Evolutionary conservation across 192 early-diverging fungal genomes (phyloP).

Genomic region (Entomortierella chlamydospora): DNA sequence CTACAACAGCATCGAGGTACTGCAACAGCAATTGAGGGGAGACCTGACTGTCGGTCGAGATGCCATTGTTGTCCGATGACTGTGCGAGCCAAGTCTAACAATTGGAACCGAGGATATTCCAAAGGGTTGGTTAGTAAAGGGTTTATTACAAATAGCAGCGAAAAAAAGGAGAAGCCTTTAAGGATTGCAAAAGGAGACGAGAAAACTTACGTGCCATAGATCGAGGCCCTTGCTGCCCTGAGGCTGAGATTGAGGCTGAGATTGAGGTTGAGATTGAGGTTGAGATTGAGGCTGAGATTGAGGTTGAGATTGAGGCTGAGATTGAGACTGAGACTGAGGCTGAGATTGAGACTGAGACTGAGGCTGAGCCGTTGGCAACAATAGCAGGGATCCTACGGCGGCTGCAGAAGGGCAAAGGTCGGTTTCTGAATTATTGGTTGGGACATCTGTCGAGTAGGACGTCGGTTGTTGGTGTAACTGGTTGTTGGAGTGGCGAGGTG

Average conservation of each 20-base stretch:
- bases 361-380: background rate
- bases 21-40: background rate
- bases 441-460: background rate
- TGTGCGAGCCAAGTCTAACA: slow-evolving; percentile 7
- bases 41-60: background rate
- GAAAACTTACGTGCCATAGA: slow-evolving; percentile 29
- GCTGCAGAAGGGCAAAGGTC: background rate
- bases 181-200: too few relatives aligned
- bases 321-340: too few relatives aligned
- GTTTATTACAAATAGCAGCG: background rate
- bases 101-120: too few relatives aligned
- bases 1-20: slow-evolving; percentile 11
- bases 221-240: slow-evolving; percentile 5
- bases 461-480: background rate
- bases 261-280: too few relatives aligned
- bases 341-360: too few relatives aligned
- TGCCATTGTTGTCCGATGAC: background rate
- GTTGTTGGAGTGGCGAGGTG: background rate
- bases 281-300: too few relatives aligned
- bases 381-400: background rate
- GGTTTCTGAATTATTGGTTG: background rate
- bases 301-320: too few relatives aligned
- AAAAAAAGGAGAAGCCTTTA: too few relatives aligned
- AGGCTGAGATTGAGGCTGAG: too few relatives aligned
- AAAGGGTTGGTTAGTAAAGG: background rate